Evolutionary conservation across 2,329 filamentous ascomycete genomes (phyloP), one percentile per base, ranked within the genome.

Genomic region (Fusarium nygamai): DNA sequence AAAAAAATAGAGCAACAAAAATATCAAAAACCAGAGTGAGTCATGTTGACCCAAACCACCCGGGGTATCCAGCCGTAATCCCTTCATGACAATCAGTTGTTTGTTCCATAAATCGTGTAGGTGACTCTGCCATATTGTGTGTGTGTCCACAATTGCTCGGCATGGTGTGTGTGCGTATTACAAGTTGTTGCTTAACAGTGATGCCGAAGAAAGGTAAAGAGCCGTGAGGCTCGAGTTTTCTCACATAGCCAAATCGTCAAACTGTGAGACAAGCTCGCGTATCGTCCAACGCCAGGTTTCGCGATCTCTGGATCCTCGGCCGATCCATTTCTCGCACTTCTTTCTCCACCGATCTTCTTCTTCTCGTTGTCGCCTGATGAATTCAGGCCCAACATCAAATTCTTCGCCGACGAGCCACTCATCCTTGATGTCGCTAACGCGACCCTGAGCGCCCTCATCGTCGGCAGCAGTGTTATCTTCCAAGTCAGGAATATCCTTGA

Each of bases 341-440:
- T 92, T 92, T 76, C 92, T 89, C 96, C 96, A 99, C 70, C 94
- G 89, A 54, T 94, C 92, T 84, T 99, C 96, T 83, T 99, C 96
- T 79, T 96, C 94, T 68, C 93, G 89, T 80, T 98, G 96, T 72
- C 95, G 88, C 77, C 92, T 89, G 72, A 98, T 92, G 80, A 98
- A 99, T 82, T 97, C 94, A 7, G 96, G 96, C 0, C 96, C 96
- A 64, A 99, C 94, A 80, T 99, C 96, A 78, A 99, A 99, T 81
- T 99, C 96, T 83, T 99, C 96, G 60, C 94, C 94, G 19, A 98
- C 93, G 57, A 94, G 90, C 88, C 94, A 96, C 79, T 95, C 93
- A 78, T 95, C 93, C 66, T 91, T 90, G 72, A 91, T 83, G 61
- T 92, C 90, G 77, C 88, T 91, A 76, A 86, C 85, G 27, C 89